A percentile compares a stretch with the other conserved stretches of the same genome.
These are phyloP conservation scores for Maudiozyma turicensis DNA, from an alignment of 805 yeast genomes.

Conservation along the genomic window DNA sequence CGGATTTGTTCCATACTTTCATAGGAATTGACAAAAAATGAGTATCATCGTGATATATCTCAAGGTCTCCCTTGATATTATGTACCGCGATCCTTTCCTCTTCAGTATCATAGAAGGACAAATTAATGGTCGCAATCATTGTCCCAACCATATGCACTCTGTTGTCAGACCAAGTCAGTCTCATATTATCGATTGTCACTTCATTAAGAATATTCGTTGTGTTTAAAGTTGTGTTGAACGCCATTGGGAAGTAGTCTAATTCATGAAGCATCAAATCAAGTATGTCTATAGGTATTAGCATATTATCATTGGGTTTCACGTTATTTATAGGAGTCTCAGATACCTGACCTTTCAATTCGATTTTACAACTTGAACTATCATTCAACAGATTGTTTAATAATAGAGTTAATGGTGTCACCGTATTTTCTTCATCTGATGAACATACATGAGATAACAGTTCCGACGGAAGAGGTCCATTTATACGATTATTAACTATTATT, in stretches of 20 bases:
- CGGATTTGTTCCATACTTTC: slow-evolving; percentile 37
- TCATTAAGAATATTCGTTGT: slow-evolving; percentile 25
- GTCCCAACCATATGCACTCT: slow-evolving; percentile 33
- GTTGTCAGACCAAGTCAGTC: slow-evolving; percentile 28
- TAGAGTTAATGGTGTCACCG: slow-evolving; percentile 25
- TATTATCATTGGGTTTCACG: neutral
- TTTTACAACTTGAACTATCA: slow-evolving; percentile 8
- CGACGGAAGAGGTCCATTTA: slow-evolving; percentile 22
- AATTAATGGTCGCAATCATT: slow-evolving; percentile 25
- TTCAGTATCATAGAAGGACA: slow-evolving; percentile 26
- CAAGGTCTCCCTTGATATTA: slow-evolving; percentile 34
- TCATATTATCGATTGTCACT: slow-evolving; percentile 31
- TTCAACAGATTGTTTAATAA: slow-evolving; percentile 20
- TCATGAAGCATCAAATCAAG: slow-evolving; percentile 10
- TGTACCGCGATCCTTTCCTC: slow-evolving; percentile 25
- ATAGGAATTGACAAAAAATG: slow-evolving; percentile 38
- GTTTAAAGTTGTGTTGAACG: slow-evolving; percentile 17
- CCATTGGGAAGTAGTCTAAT: slow-evolving; percentile 14
- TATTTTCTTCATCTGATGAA: slow-evolving; percentile 25
- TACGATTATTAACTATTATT: slow-evolving; percentile 4
- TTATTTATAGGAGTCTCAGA: neutral
- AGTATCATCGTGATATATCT: slow-evolving; percentile 30
- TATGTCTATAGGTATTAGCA: slow-evolving; percentile 11
- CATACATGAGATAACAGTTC: slow-evolving; percentile 21
- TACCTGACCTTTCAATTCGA: slow-evolving; percentile 12